Conservation (phyloP, 163 green algal species). For the Volvox carteri region DNA sequence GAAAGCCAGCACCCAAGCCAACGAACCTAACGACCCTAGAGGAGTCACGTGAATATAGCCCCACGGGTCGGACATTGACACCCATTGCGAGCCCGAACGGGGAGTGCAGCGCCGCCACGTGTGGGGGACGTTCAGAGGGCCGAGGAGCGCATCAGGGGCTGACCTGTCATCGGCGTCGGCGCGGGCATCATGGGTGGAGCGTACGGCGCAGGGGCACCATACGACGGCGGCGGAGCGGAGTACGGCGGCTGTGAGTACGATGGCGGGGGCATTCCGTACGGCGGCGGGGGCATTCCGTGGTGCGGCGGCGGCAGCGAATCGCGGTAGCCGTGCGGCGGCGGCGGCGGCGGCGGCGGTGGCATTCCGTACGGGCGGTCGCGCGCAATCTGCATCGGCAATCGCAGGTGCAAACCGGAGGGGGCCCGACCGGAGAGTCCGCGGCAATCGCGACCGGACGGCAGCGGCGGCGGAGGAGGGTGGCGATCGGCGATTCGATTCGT, state of each 20-base stretch:
- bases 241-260: conserved; percentile 51
- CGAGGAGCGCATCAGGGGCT: not conserved
- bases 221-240: conserved; percentile 29
- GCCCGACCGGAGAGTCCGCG: not conserved
- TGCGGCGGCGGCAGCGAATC: conserved; percentile 44
- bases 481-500: no score
- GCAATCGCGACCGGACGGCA: not conserved
- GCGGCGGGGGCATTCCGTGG: conserved; percentile 24
- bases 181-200: conserved; percentile 47
- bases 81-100: no score
- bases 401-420: conserved; percentile 13
- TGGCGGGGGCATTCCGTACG: conserved; percentile 47
- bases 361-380: conserved; percentile 46
- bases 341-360: conserved; percentile 15
- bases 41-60: no score
- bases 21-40: no score
- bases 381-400: conserved; percentile 42
- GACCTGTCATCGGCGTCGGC: conserved; percentile 51
- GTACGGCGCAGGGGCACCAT: conserved; percentile 46
- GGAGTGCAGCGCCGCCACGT: no score
- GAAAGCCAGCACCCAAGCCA: no score
- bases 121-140: no score
- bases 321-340: conserved; percentile 47
- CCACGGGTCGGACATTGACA: no score
- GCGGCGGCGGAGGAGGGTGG: not conserved